Evolutionary conservation across 441 rosid species (phyloP).

Genomic region (Euphorbia corollata): DNA sequence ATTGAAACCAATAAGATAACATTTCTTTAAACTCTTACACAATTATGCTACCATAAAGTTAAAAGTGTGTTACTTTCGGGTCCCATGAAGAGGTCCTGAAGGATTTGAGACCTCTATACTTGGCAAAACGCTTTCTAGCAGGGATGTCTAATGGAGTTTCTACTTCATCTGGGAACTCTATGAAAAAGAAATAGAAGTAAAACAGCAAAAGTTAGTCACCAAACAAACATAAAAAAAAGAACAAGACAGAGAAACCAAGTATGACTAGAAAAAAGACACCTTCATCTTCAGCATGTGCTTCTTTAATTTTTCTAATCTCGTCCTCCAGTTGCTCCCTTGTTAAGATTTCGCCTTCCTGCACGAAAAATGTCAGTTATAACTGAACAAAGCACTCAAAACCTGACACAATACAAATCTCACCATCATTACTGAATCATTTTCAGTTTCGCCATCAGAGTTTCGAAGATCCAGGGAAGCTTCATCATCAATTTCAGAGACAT

Average conservation of each 20-base stretch:
- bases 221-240: background rate
- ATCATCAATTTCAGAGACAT: conserved; percentile 48
- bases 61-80: conserved; percentile 58
- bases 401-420: conserved; percentile 28
- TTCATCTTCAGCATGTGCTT: conserved; percentile 85
- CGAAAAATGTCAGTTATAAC: conserved; percentile 4
- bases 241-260: background rate
- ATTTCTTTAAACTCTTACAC: conserved; percentile 2
- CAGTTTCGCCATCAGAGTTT: conserved; percentile 73
- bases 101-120: conserved; percentile 32
- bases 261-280: conserved; percentile 29
- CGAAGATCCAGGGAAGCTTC: conserved; percentile 47
- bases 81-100: conserved; percentile 98
- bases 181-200: conserved; percentile 4
- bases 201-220: background rate
- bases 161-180: conserved; percentile 97
- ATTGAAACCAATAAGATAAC: conserved; percentile 15
- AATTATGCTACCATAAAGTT: conserved; percentile 18
- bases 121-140: conserved; percentile 67
- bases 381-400: background rate
- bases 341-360: conserved; percentile 79
- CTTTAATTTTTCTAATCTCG: conserved; percentile 73
- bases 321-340: conserved; percentile 78
- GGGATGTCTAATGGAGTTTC: conserved; percentile 83
- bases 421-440: conserved; percentile 76